These are phyloP conservation scores for Aspergillus biplanus DNA, from an alignment of 495 filamentous ascomycete genomes.

Conservation along the genomic window DNA sequence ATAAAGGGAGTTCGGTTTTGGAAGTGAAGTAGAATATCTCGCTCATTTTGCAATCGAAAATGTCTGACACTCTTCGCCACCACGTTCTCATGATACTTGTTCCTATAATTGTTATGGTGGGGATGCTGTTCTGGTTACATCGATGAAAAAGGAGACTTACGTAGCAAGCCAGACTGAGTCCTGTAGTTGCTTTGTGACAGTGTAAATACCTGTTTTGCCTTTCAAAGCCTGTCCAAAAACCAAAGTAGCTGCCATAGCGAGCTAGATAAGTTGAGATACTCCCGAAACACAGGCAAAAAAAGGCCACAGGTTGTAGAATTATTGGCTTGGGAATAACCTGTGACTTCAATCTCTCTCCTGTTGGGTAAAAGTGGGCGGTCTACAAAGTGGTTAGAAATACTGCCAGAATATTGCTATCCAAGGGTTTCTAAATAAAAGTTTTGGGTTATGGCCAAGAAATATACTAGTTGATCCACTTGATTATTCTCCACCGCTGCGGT, in stretches of 20 bases:
- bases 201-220: not conserved
- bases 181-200: not conserved
- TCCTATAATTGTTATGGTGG: not conserved
- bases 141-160: not conserved
- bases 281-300: not conserved
- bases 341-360: not conserved
- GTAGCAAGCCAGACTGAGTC: not conserved
- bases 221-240: not conserved
- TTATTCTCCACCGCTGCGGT: too few relatives aligned
- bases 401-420: too few relatives aligned
- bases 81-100: not conserved
- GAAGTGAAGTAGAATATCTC: constrained; percentile 43
- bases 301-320: too few relatives aligned
- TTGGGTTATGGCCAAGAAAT: too few relatives aligned
- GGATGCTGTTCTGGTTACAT: not conserved
- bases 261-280: not conserved
- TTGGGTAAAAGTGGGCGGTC: not conserved
- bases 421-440: too few relatives aligned
- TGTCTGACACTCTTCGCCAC: not conserved
- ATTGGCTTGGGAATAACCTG: not conserved
- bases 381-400: not conserved
- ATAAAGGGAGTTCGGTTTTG: constrained; percentile 32
- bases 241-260: not conserved
- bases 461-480: too few relatives aligned
- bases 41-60: constrained; percentile 34